Evolutionary conservation across 2,329 filamentous ascomycete species (phyloP), one percentile per base, ranked within the genome.

Genomic region (Microcyclosporella mali): DNA sequence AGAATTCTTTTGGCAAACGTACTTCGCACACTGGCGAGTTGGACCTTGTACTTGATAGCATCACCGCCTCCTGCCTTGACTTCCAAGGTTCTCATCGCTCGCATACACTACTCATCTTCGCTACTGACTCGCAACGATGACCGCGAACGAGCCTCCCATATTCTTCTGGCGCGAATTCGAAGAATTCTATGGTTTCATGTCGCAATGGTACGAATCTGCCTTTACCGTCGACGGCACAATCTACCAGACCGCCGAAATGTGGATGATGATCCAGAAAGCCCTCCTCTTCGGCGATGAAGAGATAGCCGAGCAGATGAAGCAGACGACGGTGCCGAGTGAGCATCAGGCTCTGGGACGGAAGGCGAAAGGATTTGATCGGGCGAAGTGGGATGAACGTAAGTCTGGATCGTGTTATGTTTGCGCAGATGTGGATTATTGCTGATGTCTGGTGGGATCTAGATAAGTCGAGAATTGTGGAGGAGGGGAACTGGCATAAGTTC

Each of bases 261-360:
- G 57, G 44, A 66, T 66, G 57, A 65, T 66, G 62, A 60, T 61
- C 34, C 57, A 56, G 33, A 65, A 66, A 51, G 60, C 60, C 7
- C 46, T 64, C 4, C 49, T 63, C 19, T 63, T 65, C 44, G 53
- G 53, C 3, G 54, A 60, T 30, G 46, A 51, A 14, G 42, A 54
- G 21, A 52, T 56, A n/a, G 61, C 60, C 4, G 37, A 50, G 1
- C 41, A 53, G 38, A 63, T 61, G 14, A 46, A 62, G 29, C 43
- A 51, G 6, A 45, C 43, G 11, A 44, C 54, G 8, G 50, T 50
- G 6, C 51, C 57, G 6, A 50, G 47, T 3, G 56, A 62, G 27
- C 49, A 57, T 17, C 57, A 60, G 35, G 43, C 38, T 14, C 49
- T 65, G 11, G 63, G 63, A 12, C 46, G 63, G 12, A 34, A 64